Base-by-base conservation (phyloP, 225 moss, liverwort and hornwort genomes). In the Antitrichia curtipendula region DNA sequence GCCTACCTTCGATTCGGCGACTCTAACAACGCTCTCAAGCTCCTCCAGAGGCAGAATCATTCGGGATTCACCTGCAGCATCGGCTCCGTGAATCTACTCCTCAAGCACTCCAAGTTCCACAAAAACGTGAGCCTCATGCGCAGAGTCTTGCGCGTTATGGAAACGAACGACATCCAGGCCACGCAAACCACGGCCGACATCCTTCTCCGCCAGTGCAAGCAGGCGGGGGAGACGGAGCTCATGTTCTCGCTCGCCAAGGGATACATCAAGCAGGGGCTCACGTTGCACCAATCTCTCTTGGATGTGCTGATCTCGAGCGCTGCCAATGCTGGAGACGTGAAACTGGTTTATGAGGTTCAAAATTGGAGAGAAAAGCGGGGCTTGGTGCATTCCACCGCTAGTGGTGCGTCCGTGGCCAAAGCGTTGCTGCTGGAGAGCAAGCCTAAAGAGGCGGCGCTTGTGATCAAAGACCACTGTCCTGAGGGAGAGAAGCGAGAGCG, bases 1-100 rank as follows among this genome's bases (percentile, higher is more conserved):
- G 95, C 97, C 49, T 95, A 91, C 81, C 87, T 99, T 52, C 93
- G 95, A 65, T 90, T 92, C 3, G 88, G 92, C 43, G 95, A 97
- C 77, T 86, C 93, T 25, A 87, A 92, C 49, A 93, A 90, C 88
- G 97, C 94, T 31, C 80, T 99, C 36, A 94, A 94, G 90, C 89
- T 95, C 57, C 78, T 92, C 24, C 76, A 75, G 77, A 72, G 29
- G n/a, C 71, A 87, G 84, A 84, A 78, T 66, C 78, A 88, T 13
- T 69, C 10, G 36, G 88, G 91, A 6, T 92, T 88, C 82, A 81
- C 82, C 45, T 58, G 84, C 41, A 92, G 74, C 63, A 78, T 92
- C 28, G 90, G 90, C 80, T 63, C 88, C 24, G 92, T 81, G 53
- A 85, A 92, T 60, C 38, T 92, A 58, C 90, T 92, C 63, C 88